Conservation (phyloP, 257 asterid genomes). For the Coffea eugenioides region DNA sequence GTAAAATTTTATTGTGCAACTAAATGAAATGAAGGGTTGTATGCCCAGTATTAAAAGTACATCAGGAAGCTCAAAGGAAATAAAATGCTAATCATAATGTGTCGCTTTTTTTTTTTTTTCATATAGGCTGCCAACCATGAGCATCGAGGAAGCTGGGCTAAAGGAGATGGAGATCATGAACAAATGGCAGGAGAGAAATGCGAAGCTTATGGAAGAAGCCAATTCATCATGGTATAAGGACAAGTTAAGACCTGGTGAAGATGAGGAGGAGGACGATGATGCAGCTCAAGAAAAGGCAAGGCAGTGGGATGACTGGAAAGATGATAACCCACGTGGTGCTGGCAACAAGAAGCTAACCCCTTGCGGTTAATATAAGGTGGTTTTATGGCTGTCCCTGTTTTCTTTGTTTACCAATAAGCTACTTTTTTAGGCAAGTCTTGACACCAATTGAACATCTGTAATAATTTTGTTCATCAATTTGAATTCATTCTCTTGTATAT, state of each 20-base stretch:
- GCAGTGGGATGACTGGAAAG: constrained; percentile 99
- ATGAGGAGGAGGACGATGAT: constrained; percentile 65
- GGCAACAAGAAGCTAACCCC: constrained; percentile 99
- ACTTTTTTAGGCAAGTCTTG: neutral
- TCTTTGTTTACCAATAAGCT: neutral
- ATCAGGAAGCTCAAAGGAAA: neutral
- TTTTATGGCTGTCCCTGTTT: neutral
- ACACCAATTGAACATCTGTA: neutral
- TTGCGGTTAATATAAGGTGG: constrained; percentile 51
- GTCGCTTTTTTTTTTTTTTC: neutral
- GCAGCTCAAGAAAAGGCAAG: constrained; percentile 91
- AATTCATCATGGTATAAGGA: constrained; percentile 87
- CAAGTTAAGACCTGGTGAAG: constrained; percentile 42
- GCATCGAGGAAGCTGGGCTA: constrained; percentile 98
- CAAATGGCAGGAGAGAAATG: constrained; percentile 77
- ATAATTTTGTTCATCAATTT: neutral
- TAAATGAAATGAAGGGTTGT: neutral
- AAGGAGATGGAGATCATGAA: constrained; percentile 98
- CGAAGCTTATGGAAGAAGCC: constrained; percentile 84
- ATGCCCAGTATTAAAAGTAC: neutral
- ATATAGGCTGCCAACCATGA: constrained; percentile 85
- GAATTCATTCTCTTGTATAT: neutral
- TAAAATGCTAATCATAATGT: neutral
- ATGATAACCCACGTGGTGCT: constrained; percentile 95
- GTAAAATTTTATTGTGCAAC: constrained; percentile 28